phyloP scores from a whole-genome alignment of 352 stramenopile species.

The Pythium sukuiense region DNA sequence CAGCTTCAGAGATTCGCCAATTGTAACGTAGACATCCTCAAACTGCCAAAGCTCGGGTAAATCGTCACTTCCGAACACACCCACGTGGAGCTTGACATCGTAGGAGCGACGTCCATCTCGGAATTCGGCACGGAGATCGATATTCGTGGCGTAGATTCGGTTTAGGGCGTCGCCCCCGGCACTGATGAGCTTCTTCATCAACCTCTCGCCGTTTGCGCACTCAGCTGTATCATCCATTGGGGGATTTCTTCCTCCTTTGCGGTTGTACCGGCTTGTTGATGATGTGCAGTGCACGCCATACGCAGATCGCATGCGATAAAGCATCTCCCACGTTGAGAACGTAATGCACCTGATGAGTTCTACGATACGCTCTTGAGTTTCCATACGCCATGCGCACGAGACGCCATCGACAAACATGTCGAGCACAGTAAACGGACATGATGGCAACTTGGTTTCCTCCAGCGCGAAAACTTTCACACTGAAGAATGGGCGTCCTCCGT shows the following conservation, averaged over 20 bases:
- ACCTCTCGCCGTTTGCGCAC: conserved; percentile 34
- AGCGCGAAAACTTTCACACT: conserved; percentile 55
- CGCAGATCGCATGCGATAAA: conserved; percentile 59
- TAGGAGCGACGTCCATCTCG: conserved; percentile 16
- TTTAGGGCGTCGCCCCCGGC: conserved; percentile 65
- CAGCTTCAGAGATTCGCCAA: conserved; percentile 43
- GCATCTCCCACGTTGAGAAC: conserved; percentile 75
- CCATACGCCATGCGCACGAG: conserved; percentile 48
- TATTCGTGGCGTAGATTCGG: conserved; percentile 51
- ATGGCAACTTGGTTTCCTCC: conserved; percentile 58
- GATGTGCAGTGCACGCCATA: conserved; percentile 58
- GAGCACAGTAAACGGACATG: conserved; percentile 50
- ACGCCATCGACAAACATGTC: conserved; percentile 66
- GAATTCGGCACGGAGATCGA: conserved; percentile 45
- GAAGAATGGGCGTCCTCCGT: conserved; percentile 38
- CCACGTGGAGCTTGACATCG: conserved; percentile 40
- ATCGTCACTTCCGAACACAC: conserved; percentile 64
- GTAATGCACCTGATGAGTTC: conserved; percentile 70
- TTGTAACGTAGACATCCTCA: conserved; percentile 38
- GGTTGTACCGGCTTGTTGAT: conserved; percentile 60
- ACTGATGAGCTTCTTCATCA: conserved; percentile 56
- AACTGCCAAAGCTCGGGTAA: conserved; percentile 75
- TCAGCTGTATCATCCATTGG: conserved; percentile 42
- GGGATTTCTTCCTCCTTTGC: conserved; percentile 53
- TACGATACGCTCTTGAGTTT: conserved; percentile 56